These are phyloP conservation scores for Ceratocystis harringtonii DNA, from an alignment of 2,329 filamentous ascomycete genomes.

Conservation along the genomic window DNA sequence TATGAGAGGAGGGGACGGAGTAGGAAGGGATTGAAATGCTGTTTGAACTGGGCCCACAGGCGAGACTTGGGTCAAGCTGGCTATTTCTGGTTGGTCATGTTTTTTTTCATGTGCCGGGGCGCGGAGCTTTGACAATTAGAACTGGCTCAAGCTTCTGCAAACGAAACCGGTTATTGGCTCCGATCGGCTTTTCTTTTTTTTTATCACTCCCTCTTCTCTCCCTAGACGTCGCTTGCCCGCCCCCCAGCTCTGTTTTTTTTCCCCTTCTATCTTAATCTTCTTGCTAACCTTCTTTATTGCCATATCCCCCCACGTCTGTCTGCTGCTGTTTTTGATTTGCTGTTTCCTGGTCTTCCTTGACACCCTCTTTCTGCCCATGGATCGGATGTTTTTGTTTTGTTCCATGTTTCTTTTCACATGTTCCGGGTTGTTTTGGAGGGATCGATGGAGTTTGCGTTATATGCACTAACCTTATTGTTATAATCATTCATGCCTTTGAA, in stretches of 20 bases:
- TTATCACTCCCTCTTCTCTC: neutral
- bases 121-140: no score
- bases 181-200: constrained; percentile 3
- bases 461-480: constrained; percentile 14
- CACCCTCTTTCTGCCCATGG: constrained; percentile 6
- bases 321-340: constrained; percentile 6
- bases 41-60: no score
- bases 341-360: constrained; percentile 4
- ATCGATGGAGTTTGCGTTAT: constrained; percentile 15
- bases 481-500: constrained; percentile 12
- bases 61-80: no score
- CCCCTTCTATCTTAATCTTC: constrained; percentile 1
- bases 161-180: neutral
- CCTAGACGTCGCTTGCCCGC: neutral
- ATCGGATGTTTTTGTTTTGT: constrained; percentile 10
- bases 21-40: no score
- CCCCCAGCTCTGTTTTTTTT: neutral
- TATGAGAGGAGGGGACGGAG: neutral
- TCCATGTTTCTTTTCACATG: constrained; percentile 5
- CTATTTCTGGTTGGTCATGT: no score
- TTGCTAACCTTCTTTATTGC: constrained; percentile 13
- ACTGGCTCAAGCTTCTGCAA: no score
- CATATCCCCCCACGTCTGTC: constrained; percentile 8
- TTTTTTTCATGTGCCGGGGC: neutral
- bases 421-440: constrained; percentile 13